Base-by-base conservation (phyloP, 2,329 filamentous ascomycete species). In the Sclerotinia borealis region DNA sequence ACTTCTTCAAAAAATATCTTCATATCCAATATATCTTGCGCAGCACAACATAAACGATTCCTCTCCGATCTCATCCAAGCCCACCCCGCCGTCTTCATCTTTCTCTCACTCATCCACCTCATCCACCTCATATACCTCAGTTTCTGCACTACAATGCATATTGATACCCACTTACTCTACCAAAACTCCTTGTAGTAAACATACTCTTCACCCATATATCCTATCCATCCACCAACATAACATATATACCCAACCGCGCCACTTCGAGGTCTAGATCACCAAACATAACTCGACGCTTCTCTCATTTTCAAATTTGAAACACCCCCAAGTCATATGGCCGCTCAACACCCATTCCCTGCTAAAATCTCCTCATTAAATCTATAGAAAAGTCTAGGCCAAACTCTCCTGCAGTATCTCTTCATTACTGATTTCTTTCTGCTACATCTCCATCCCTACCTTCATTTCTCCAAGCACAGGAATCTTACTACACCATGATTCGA, bases 111-210 rank as follows among this genome's bases (percentile, higher is more conserved):
- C n/a, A n/a, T n/a, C n/a, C n/a, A n/a, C n/a, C n/a, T n/a, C n/a
- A n/a, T n/a, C n/a, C n/a, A n/a, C 17, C 54, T 65, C 19, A 63
- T 63, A 52, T 50, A 65, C 29, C 59, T 65, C 11, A 52, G 51
- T n/a, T 51, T 45, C 4, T 65, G 63, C 49, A 39, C 29, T 27
- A 22, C 45, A 15, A 43, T 61, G 11, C 34, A 25, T 11, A 17
- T 22, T 8, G 51, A 64, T 9, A 34, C 48, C n/a, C 3, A 22
- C 15, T 39, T 52, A 10, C 19, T 17, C 36, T 52, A 10, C 19
- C 36, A 17, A 55, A n/a, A 29, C 3, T 17, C 17, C 52, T 55
- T 2, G 25, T 55, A 15, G 52, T 55, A 15, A 31, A 41, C 15
- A 51, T n/a, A 37, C 4, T 29, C 36, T 55, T 55, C 15, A 25